A percentile compares a stretch with the other conserved stretches of the same genome.
Conservation (phyloP, 2,329 filamentous ascomycete species). For the Allantophomopsis cytisporea region DNA sequence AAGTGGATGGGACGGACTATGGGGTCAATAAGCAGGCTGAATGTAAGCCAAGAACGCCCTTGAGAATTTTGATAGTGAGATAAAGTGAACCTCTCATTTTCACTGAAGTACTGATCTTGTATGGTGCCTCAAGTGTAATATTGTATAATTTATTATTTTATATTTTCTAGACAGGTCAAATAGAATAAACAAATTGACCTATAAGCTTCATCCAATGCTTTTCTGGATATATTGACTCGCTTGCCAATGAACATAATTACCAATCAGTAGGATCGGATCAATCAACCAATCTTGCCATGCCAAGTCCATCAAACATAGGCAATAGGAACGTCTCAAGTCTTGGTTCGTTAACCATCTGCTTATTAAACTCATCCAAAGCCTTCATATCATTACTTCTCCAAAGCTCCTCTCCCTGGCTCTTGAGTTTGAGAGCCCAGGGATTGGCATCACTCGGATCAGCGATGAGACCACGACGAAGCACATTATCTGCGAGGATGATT, state of each 20-base stretch:
- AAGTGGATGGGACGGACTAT: neutral
- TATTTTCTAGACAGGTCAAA: too few species aligned
- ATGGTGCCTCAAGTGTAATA: neutral
- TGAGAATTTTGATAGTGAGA: neutral
- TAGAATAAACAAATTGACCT: too few species aligned
- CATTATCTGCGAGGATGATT: conserved; percentile 39
- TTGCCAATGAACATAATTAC: too few species aligned
- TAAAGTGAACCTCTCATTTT: too few species aligned
- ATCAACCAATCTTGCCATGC: conserved; percentile 15
- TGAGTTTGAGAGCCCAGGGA: conserved; percentile 10
- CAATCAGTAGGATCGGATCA: neutral
- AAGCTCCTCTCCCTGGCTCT: conserved; percentile 1
- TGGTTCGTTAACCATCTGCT: conserved; percentile 10
- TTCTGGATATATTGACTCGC: too few species aligned
- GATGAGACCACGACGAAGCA: conserved; percentile 33
- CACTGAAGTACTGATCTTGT: neutral
- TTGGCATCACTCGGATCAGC: conserved; percentile 22
- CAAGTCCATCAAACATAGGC: conserved; percentile 25
- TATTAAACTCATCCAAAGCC: conserved; percentile 20
- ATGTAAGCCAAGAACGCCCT: neutral
- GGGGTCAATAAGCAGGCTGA: conserved; percentile 4
- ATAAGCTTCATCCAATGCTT: too few species aligned
- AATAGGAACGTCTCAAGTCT: conserved; percentile 22
- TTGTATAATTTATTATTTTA: too few species aligned
- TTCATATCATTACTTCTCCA: conserved; percentile 7